Conservation (phyloP, 2,329 filamentous ascomycete species). For the Aureobasidium sp. region DNA sequence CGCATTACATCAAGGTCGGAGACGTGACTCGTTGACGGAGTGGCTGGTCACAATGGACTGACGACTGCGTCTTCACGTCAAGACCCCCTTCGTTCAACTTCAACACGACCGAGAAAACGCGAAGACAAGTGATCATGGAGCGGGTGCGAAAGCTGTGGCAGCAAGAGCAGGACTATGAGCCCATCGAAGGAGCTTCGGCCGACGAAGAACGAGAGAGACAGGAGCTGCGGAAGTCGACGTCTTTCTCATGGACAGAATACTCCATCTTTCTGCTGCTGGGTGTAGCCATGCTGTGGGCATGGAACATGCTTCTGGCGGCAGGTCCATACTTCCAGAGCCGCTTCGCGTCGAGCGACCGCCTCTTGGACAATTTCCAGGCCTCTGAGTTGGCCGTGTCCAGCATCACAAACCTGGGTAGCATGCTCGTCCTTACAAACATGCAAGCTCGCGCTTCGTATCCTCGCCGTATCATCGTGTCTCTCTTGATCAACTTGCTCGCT, state of each 20-base stretch:
- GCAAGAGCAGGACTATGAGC: constrained; percentile 27
- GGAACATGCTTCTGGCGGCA: constrained; percentile 98
- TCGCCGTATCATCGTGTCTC: constrained; percentile 69
- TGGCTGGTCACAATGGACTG: background rate
- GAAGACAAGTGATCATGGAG: constrained; percentile 19
- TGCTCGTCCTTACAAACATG: constrained; percentile 69
- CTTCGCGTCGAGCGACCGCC: constrained; percentile 63
- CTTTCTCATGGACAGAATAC: constrained; percentile 83
- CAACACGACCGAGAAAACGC: background rate
- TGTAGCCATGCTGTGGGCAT: constrained; percentile 94
- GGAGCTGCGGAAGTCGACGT: background rate
- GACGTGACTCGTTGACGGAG: background rate
- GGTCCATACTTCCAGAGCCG: constrained; percentile 86
- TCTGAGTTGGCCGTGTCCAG: constrained; percentile 83
- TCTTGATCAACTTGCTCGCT: constrained; percentile 68
- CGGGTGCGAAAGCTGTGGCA: constrained; percentile 25
- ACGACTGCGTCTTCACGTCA: background rate
- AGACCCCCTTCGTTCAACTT: too few relatives aligned
- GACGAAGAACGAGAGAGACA: constrained; percentile 18
- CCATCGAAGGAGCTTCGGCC: constrained; percentile 22
- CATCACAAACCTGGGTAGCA: constrained; percentile 68
- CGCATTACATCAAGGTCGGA: background rate
- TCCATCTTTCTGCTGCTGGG: constrained; percentile 77
- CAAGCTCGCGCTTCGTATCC: constrained; percentile 83
- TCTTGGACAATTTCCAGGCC: constrained; percentile 78